Conservation (phyloP, 352 stramenopile genomes). For the Achlya hypogyna region DNA sequence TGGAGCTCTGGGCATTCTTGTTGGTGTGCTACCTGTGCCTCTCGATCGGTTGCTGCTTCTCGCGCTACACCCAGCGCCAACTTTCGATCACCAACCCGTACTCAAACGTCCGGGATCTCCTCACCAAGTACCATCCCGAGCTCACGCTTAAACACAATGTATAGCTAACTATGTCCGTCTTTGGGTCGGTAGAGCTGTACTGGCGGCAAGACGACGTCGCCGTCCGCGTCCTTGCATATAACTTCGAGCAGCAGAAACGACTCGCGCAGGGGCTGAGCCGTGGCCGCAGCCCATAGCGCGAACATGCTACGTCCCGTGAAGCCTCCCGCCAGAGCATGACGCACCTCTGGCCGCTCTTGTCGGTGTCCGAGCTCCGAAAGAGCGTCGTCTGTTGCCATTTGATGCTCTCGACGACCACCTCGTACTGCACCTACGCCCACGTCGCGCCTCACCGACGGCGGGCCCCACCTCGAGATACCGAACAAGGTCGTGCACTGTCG, state of each 20-base stretch:
- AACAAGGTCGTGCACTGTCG: constrained; percentile 22
- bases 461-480: constrained; percentile 30
- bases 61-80: constrained; percentile 5
- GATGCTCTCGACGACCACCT: constrained; percentile 11
- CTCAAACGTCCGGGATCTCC: constrained; percentile 18
- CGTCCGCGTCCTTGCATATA: constrained; percentile 22
- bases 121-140: constrained; percentile 15
- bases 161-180: neutral
- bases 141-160: constrained; percentile 16
- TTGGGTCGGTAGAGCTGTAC: constrained; percentile 19
- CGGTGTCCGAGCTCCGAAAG: neutral
- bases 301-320: neutral
- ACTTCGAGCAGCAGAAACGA: constrained; percentile 29
- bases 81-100: constrained; percentile 19
- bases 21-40: constrained; percentile 1
- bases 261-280: neutral
- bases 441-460: neutral
- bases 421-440: neutral
- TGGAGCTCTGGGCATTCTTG: constrained; percentile 13
- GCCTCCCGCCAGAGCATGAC: neutral
- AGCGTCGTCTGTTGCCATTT: neutral
- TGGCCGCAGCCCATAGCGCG: neutral
- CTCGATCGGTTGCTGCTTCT: constrained; percentile 1
- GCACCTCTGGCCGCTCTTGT: constrained; percentile 6
- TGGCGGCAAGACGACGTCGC: constrained; percentile 32